Evolutionary conservation across 371 early-diverging fungal species (phyloP).

Genomic region (Rhizopus arrhizus): DNA sequence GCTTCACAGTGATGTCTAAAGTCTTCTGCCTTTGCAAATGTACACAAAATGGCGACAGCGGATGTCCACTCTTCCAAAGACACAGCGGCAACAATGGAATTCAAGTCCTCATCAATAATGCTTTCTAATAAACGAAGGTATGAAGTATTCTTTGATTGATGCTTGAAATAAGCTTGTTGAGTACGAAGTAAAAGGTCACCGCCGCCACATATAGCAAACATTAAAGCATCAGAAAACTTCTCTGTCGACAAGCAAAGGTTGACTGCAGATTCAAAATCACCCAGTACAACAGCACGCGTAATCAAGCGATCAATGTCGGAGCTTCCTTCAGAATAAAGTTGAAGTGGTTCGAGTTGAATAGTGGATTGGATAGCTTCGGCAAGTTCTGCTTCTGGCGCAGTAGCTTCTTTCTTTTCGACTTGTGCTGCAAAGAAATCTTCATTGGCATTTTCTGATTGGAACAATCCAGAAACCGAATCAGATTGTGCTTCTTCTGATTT

Average conservation of each 20-base stretch:
- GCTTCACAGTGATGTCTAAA: slow-evolving; percentile 71
- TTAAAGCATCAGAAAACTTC: slow-evolving; percentile 88
- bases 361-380: slow-evolving; percentile 22
- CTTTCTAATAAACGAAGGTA: slow-evolving; percentile 84
- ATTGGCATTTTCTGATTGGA: slow-evolving; percentile 28
- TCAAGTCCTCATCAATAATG: slow-evolving; percentile 79
- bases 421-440: slow-evolving; percentile 37
- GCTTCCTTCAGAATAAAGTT: slow-evolving; percentile 59
- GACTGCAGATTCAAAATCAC: slow-evolving; percentile 90
- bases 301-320: slow-evolving; percentile 78
- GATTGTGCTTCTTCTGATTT: slow-evolving; percentile 2
- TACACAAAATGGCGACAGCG: slow-evolving; percentile 87
- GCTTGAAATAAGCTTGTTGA: slow-evolving; percentile 85
- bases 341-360: slow-evolving; percentile 51
- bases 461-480: slow-evolving; percentile 36
- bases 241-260: slow-evolving; percentile 79
- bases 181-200: slow-evolving; percentile 80
- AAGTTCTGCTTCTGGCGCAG: slow-evolving; percentile 15
- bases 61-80: slow-evolving; percentile 90
- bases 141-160: slow-evolving; percentile 51
- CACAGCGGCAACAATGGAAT: slow-evolving; percentile 79
- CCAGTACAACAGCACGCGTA: slow-evolving; percentile 81
- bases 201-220: slow-evolving; percentile 88
- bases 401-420: slow-evolving; percentile 10
- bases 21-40: slow-evolving; percentile 82